Evolutionary conservation across 257 asterid genomes (phyloP).

Genomic region (Galeopsis tetrahit): DNA sequence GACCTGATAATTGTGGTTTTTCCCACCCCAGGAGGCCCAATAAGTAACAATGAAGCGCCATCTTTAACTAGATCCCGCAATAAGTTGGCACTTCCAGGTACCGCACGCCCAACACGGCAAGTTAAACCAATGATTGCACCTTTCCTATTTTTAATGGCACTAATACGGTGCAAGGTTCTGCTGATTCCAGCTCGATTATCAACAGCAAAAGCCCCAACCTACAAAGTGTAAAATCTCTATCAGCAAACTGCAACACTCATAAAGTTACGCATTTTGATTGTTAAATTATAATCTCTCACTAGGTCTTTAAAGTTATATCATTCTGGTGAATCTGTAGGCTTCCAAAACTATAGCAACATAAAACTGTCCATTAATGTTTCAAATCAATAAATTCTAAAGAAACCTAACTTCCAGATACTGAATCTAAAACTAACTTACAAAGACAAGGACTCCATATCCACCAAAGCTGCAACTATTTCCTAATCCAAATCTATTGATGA

Average conservation of each 20-base stretch:
- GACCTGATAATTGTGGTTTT: constrained; percentile 97
- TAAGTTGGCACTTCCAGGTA: constrained; percentile 86
- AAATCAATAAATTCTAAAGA: background rate
- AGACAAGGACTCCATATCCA: constrained; percentile 19
- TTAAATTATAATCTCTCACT: constrained; percentile 3
- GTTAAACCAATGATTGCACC: constrained; percentile 88
- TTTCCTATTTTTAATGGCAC: constrained; percentile 89
- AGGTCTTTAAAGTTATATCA: background rate
- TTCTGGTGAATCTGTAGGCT: background rate
- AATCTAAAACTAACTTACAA: constrained; percentile 1
- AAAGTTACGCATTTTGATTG: constrained; percentile 4
- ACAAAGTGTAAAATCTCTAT: constrained; percentile 30
- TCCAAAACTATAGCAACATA: background rate
- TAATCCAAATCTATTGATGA: background rate
- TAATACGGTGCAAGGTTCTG: constrained; percentile 91
- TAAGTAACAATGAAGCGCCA: constrained; percentile 83
- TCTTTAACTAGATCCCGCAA: constrained; percentile 80
- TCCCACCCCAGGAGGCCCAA: constrained; percentile 98
- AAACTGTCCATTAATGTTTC: constrained; percentile 5
- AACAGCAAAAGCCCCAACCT: constrained; percentile 96
- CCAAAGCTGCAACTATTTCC: background rate
- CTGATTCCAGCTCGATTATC: constrained; percentile 98
- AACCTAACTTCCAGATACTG: background rate
- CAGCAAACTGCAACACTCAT: constrained; percentile 13
- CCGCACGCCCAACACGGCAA: constrained; percentile 93